Percentiles rank a stretch among this genome's conserved stretches.
Evolutionary conservation across 768 basidiomycete species (phyloP).

Genomic region (Lactifluus volemus): DNA sequence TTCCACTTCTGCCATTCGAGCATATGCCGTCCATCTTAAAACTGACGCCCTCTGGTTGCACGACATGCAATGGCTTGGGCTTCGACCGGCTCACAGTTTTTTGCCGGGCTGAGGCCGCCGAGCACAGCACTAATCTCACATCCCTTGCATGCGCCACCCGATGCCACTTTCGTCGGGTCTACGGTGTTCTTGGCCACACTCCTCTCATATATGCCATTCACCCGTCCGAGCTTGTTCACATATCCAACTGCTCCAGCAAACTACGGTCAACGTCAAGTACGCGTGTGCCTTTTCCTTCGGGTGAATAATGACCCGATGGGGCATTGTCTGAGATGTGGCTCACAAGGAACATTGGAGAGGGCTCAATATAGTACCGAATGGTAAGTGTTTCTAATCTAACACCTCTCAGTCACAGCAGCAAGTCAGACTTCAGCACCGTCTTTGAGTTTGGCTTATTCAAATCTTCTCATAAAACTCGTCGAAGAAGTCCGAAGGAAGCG

Average conservation of each 20-base stretch:
- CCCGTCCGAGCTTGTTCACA: constrained; percentile 35
- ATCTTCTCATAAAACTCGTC: too few species aligned
- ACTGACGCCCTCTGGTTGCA: too few species aligned
- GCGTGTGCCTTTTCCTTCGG: constrained; percentile 6
- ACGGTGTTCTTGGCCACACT: constrained; percentile 50
- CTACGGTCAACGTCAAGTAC: constrained; percentile 53
- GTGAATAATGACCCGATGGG: not conserved
- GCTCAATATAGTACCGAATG: constrained; percentile 8
- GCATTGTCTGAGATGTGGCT: constrained; percentile 15
- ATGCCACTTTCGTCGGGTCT: constrained; percentile 54
- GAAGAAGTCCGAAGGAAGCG: too few species aligned
- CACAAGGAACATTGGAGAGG: constrained; percentile 7
- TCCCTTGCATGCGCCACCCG: constrained; percentile 47
- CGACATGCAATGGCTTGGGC: too few species aligned
- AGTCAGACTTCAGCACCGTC: too few species aligned
- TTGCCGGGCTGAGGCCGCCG: too few species aligned
- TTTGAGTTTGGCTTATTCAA: too few species aligned
- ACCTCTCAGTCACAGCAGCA: too few species aligned
- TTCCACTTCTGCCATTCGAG: too few species aligned
- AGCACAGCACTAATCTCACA: constrained; percentile 29
- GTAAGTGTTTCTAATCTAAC: not conserved
- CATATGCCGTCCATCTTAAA: too few species aligned
- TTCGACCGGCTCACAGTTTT: too few species aligned
- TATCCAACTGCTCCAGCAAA: constrained; percentile 58
- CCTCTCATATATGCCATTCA: constrained; percentile 47